Percentiles rank a stretch among this genome's conserved stretches.
Conservation (phyloP, 2,329 filamentous ascomycete species). For the Sporothrix sp. region DNA sequence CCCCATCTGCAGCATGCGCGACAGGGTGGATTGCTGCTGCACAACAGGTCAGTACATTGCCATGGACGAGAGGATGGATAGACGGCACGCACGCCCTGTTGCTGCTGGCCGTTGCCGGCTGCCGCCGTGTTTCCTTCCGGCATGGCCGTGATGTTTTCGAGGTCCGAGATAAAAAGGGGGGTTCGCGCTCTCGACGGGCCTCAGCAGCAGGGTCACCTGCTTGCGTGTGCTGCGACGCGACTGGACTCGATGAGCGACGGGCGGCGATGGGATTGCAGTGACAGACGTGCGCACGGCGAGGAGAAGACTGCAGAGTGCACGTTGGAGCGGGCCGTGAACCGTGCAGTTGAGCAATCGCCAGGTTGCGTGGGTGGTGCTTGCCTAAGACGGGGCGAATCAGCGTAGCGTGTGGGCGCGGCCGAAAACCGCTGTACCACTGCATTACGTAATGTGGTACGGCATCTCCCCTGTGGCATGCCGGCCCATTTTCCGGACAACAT, state of each 20-base stretch:
- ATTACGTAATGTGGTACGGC: conserved; percentile 4
- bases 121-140: conserved; percentile 12
- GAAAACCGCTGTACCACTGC: too few species aligned
- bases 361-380: too few species aligned
- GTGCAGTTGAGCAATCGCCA: too few species aligned
- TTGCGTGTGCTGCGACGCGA: background rate
- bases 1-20: conserved; percentile 42
- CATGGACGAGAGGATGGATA: background rate
- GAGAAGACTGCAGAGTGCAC: too few species aligned
- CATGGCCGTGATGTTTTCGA: conserved; percentile 31
- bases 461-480: background rate
- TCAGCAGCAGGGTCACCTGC: background rate
- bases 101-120: conserved; percentile 10
- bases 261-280: background rate
- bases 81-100: conserved; percentile 12
- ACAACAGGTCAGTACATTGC: background rate
- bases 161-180: background rate
- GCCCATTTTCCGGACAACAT: too few species aligned
- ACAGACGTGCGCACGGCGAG: background rate
- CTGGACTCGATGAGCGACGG: background rate
- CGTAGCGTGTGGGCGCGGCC: too few species aligned
- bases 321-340: too few species aligned
- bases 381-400: too few species aligned
- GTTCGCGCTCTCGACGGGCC: background rate
- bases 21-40: conserved; percentile 28